Base-by-base conservation (phyloP, 371 early-diverging fungal species). In the Actinomortierella ambigua region DNA sequence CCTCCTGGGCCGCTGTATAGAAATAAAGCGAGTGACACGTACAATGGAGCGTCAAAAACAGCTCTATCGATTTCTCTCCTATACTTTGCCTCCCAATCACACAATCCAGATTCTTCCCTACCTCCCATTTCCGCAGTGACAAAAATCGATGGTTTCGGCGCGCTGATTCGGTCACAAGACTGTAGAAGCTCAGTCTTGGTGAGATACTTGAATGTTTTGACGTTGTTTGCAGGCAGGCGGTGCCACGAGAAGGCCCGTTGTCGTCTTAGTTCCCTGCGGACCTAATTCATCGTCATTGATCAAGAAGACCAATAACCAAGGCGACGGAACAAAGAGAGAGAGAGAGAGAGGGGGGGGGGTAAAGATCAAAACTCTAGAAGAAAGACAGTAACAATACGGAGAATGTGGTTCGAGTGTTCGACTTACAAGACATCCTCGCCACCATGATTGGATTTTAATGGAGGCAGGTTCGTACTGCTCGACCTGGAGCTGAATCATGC, bases 381-480 rank as follows among this genome's bases (percentile, higher is more conserved):
- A 15, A 15, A 46, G 17, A 41, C 8, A 11, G 42, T 41, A 8
- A 8, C 8, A 17, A 41, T 41, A 17, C 17, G 42, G 8, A 8
- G 11, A 8, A 11, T 41, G 42, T 41, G 8, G 8, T 8, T 41
- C 17, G 11, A 41, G 42, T 41, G 17, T 41, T 18, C 18, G 20
- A n/a, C 61, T 42, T 70, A 70, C 71, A 59, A 71, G 47, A 39
- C 73, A 71, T 2, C 73, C 73, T 48, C 73, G 57, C 73, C 73
- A 71, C 73, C 73, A 71, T 11, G 73, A 66, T 39, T 71, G 73
- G 48, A 71, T 71, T 59, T 65, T 39, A 20, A 71, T 66, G 20
- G 73, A 62, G 17, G 73, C 73, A n/a, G 73, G 73, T 14, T 71
- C 66, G 34, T 71, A 71, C 22, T 71, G 73, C 28, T 71, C 73